Evolutionary conservation across 2,329 filamentous ascomycete species (phyloP).

Genomic region (Penicillium sp.): DNA sequence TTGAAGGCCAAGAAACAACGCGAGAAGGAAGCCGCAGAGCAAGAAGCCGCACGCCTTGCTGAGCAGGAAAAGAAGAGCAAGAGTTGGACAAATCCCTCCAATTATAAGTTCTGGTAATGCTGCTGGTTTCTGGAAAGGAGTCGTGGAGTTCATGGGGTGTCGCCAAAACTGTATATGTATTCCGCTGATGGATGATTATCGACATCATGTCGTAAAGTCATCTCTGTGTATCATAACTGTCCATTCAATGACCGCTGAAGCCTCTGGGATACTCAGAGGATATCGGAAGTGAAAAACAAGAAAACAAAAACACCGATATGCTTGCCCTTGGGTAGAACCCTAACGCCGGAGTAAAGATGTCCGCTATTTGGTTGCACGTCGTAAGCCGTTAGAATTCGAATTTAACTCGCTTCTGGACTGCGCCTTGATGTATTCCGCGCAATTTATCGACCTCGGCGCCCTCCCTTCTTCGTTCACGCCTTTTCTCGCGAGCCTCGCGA

Average conservation of each 20-base stretch:
- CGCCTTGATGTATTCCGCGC: slow-evolving; percentile 27
- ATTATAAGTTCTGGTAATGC: slow-evolving; percentile 48
- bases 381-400: slow-evolving; percentile 34
- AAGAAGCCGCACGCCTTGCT: slow-evolving; percentile 31
- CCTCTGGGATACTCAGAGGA: not conserved
- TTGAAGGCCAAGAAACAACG: slow-evolving; percentile 64
- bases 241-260: slow-evolving; percentile 3
- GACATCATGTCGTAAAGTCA: slow-evolving; percentile 25
- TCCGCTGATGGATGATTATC: slow-evolving; percentile 12
- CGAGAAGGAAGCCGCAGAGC: slow-evolving; percentile 43
- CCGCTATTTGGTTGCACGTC: not conserved
- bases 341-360: slow-evolving; percentile 4
- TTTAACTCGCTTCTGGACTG: slow-evolving; percentile 42
- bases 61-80: slow-evolving; percentile 42
- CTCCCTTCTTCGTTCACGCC: slow-evolving; percentile 50
- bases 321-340: not conserved
- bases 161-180: slow-evolving; percentile 23
- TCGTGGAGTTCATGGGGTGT: slow-evolving; percentile 32
- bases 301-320: slow-evolving; percentile 4
- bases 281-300: not conserved
- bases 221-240: slow-evolving; percentile 26
- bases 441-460: slow-evolving; percentile 26
- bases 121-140: slow-evolving; percentile 25
- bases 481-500: slow-evolving; percentile 55
- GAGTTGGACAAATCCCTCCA: slow-evolving; percentile 44